Conservation (phyloP, 345 rosid genomes). For the Nephelium lappaceum region DNA sequence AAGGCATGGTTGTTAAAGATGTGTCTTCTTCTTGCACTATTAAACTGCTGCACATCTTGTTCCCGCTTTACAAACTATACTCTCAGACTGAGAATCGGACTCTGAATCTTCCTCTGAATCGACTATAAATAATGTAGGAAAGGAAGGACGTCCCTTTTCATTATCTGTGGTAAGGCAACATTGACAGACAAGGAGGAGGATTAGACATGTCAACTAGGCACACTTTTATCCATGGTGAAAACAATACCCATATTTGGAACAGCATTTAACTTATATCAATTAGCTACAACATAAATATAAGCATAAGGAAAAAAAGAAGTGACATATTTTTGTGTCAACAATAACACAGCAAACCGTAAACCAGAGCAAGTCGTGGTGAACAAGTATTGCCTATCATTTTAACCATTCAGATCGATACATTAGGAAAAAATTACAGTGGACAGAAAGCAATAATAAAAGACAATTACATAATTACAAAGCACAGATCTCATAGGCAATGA, state of each 20-base stretch:
- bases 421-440: too few species aligned
- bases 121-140: slow-evolving; percentile 25
- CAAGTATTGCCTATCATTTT: background rate
- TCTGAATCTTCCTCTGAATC: slow-evolving; percentile 37
- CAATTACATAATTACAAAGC: too few species aligned
- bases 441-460: too few species aligned
- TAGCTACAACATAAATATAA: background rate
- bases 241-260: background rate
- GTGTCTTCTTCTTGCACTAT: slow-evolving; percentile 30
- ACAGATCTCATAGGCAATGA: too few species aligned
- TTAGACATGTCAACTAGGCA: slow-evolving; percentile 1
- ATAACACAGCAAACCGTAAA: background rate
- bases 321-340: background rate
- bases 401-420: too few species aligned
- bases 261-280: slow-evolving; percentile 1
- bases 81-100: slow-evolving; percentile 37
- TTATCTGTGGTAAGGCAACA: slow-evolving; percentile 27
- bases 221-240: background rate
- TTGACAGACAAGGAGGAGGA: slow-evolving; percentile 2
- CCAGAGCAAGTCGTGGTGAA: background rate
- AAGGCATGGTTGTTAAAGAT: slow-evolving; percentile 46
- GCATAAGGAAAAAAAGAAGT: background rate
- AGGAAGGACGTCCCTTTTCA: slow-evolving; percentile 18
- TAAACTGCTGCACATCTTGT: slow-evolving; percentile 59
- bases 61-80: slow-evolving; percentile 70